Base-by-base conservation (phyloP, 2,329 filamentous ascomycete species). In the Pseudocercospora ulei region DNA sequence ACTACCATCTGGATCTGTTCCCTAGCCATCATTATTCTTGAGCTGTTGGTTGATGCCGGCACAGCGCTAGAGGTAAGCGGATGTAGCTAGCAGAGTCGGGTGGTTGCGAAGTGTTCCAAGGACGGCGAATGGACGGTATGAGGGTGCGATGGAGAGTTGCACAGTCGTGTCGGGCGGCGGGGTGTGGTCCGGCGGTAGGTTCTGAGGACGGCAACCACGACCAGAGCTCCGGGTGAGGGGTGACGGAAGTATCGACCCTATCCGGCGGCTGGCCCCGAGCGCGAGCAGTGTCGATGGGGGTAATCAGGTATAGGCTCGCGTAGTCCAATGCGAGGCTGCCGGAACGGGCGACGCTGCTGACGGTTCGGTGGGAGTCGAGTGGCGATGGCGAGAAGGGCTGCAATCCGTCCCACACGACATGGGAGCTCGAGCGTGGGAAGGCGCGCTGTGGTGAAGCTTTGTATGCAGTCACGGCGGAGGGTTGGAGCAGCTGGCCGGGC, bases 21-120 rank as follows among this genome's bases (percentile, higher is more conserved):
- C 17, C 42, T 38, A 30, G 41, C 40, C 47, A 51, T 49, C 49
- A 51, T 51, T 24, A 24, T 47, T 33, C 18, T 33, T n/a, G n/a
- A 13, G 18, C 14, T 30, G 11, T 5, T 33, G 30, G 30, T 33
- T 22, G 30, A 33, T 22, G 18, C 18, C 30, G 30, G 20, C 17
- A 22, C 30, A 33, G 30, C 30, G 30, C 30, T 9, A 33, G 31
- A 39, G 39, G 39, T 42, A 31, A 33, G 18, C 30, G 18, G 22
- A 23, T 42, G 39, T 16, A 20, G 39, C 18, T 23, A 22, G 14
- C 28, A 22, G 14, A 38, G 35, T 19, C 35, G 28, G 28, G 28
- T 17, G 23, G 30, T 33, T 33, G 30, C 12, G 5, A 22, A 33
- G 17, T 20, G 30, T 33, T 33, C 30, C 30, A 33, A 13, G 18